Conservation (phyloP, 2,329 filamentous ascomycete species). For the Arthrobotrys pseudoclavata region DNA sequence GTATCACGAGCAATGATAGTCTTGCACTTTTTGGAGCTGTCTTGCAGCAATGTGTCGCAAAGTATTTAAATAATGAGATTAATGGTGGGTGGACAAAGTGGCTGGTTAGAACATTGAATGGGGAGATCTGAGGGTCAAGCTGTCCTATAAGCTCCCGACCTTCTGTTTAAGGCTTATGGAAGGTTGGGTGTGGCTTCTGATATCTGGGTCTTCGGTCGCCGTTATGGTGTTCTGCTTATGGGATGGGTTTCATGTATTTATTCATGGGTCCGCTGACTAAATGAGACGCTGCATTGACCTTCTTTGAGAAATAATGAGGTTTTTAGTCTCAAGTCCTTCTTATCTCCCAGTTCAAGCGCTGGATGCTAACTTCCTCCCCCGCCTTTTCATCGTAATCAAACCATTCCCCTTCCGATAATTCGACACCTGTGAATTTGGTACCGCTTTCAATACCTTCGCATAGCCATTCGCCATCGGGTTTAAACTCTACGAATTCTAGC, state of each 20-base stretch:
- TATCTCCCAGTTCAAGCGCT: constrained; percentile 89
- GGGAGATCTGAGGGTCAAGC: constrained; percentile 26
- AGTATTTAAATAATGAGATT: constrained; percentile 27
- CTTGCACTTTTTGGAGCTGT: constrained; percentile 37
- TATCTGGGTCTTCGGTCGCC: background rate
- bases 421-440: constrained; percentile 85
- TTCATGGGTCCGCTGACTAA: background rate
- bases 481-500: constrained; percentile 91
- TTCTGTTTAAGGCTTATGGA: background rate
- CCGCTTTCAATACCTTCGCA: constrained; percentile 83
- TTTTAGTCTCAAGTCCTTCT: constrained; percentile 72
- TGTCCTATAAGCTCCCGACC: background rate
- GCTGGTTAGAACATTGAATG: constrained; percentile 41
- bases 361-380: constrained; percentile 90
- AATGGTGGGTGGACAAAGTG: constrained; percentile 42
- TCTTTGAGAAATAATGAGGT: background rate
- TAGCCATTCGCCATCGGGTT: constrained; percentile 92
- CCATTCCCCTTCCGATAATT: constrained; percentile 92
- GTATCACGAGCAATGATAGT: constrained; percentile 31
- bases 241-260: constrained; percentile 11
- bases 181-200: background rate
- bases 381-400: constrained; percentile 98
- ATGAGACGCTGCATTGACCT: background rate
- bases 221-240: constrained; percentile 10
- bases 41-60: constrained; percentile 26